Conservation (phyloP, 352 stramenopile species). For the Blastocystis sp. region DNA sequence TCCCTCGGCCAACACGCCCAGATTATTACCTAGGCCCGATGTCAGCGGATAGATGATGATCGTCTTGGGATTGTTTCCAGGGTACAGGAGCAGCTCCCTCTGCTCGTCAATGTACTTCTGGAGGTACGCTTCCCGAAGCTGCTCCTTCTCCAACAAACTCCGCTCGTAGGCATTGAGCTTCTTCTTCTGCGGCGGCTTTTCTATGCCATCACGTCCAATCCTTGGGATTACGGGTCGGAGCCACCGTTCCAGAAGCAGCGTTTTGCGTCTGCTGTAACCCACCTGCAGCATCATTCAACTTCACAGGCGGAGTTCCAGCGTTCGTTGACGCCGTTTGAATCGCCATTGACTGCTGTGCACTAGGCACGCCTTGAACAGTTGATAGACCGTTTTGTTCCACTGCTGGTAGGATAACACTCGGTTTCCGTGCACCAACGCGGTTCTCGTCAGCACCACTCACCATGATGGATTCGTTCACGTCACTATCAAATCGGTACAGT, state of each 20-base stretch:
- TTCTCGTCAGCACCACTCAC: too few relatives aligned
- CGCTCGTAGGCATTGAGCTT: slow-evolving; percentile 47
- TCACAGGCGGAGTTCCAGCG: too few relatives aligned
- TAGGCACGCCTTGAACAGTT: too few relatives aligned
- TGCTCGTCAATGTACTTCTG: slow-evolving; percentile 56
- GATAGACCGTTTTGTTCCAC: too few relatives aligned
- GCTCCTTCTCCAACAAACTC: slow-evolving; percentile 17
- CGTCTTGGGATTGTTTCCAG: neutral
- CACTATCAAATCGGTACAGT: neutral
- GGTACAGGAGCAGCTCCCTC: neutral
- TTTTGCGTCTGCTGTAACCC: too few relatives aligned
- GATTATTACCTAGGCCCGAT: slow-evolving; percentile 40
- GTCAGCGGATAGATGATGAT: slow-evolving; percentile 27
- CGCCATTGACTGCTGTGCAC: too few relatives aligned
- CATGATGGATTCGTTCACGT: neutral
- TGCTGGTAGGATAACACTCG: too few relatives aligned
- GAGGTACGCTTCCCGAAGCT: neutral
- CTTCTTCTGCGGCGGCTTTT: neutral
- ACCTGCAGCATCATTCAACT: too few relatives aligned
- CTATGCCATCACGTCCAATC: neutral
- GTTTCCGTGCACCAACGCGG: too few relatives aligned
- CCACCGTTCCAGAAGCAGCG: too few relatives aligned
- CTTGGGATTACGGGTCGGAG: too few relatives aligned
- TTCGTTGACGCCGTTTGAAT: too few relatives aligned
- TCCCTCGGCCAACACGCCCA: slow-evolving; percentile 30